Percentiles rank a stretch among this genome's conserved stretches.
Conservation (phyloP, 805 yeast species). For the Wickerhamiella dianesei region DNA sequence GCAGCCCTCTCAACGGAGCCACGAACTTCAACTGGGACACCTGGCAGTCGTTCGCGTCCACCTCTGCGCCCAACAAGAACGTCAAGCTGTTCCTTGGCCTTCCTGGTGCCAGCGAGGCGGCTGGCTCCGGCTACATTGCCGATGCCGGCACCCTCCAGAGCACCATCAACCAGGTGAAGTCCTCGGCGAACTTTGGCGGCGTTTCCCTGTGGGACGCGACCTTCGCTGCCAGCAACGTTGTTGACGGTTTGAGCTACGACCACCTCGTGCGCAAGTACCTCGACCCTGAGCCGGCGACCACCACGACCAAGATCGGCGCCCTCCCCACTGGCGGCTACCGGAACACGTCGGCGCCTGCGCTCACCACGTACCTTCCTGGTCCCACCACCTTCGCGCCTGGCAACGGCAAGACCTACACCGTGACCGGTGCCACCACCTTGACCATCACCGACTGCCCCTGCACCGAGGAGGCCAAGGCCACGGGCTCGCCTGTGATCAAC, state of each 20-base stretch:
- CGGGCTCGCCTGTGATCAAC: neutral
- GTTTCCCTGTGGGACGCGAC: constrained; percentile 81
- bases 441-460: constrained; percentile 84
- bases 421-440: constrained; percentile 64
- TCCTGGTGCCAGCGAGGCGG: constrained; percentile 45
- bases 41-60: constrained; percentile 54
- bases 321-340: neutral
- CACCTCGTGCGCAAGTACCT: neutral
- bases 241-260: constrained; percentile 30
- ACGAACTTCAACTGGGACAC: constrained; percentile 51
- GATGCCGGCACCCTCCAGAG: constrained; percentile 25
- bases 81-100: constrained; percentile 63
- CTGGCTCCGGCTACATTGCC: constrained; percentile 41
- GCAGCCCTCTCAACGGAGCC: constrained; percentile 28
- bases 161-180: constrained; percentile 18
- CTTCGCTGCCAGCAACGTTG: constrained; percentile 38
- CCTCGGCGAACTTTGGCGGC: constrained; percentile 43
- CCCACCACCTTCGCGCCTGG: constrained; percentile 49
- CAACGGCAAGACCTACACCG: constrained; percentile 25
- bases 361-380: constrained; percentile 67
- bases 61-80: constrained; percentile 49
- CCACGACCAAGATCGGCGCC: constrained; percentile 1
- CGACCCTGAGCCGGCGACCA: neutral
- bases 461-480: constrained; percentile 32
- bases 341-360: constrained; percentile 23